phyloP scores from a whole-genome alignment of 2,329 filamentous ascomycete species.

The Fusarium lyarnte region DNA sequence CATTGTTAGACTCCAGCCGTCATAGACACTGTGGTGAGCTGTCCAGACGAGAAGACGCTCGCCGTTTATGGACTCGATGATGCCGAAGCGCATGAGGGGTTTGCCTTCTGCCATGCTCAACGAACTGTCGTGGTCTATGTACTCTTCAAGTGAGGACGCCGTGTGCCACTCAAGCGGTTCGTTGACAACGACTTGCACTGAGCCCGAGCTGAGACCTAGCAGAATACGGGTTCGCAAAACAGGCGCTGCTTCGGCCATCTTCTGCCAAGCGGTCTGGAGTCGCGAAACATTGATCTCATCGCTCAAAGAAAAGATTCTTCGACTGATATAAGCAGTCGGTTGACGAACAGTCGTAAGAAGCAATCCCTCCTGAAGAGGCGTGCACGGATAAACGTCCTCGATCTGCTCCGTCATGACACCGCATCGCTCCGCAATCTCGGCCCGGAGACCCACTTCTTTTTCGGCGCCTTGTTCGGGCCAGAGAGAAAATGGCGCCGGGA shows the following conservation, averaged over 20 bases:
- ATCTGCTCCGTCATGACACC: neutral
- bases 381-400: constrained; percentile 3
- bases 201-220: neutral
- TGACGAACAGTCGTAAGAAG: neutral
- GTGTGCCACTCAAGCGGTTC: neutral
- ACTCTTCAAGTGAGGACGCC: neutral
- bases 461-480: neutral
- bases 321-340: neutral
- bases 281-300: neutral
- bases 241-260: neutral
- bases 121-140: neutral
- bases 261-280: neutral
- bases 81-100: neutral
- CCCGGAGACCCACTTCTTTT: neutral
- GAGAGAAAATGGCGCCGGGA: neutral
- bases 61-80: neutral
- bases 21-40: neutral
- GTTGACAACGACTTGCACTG: neutral
- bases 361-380: neutral
- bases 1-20: neutral
- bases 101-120: neutral
- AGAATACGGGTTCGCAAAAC: neutral
- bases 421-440: neutral
- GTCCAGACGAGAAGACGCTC: neutral
- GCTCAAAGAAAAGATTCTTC: neutral